Conservation (phyloP, 2,329 filamentous ascomycete genomes). For the Cadophora sp. region DNA sequence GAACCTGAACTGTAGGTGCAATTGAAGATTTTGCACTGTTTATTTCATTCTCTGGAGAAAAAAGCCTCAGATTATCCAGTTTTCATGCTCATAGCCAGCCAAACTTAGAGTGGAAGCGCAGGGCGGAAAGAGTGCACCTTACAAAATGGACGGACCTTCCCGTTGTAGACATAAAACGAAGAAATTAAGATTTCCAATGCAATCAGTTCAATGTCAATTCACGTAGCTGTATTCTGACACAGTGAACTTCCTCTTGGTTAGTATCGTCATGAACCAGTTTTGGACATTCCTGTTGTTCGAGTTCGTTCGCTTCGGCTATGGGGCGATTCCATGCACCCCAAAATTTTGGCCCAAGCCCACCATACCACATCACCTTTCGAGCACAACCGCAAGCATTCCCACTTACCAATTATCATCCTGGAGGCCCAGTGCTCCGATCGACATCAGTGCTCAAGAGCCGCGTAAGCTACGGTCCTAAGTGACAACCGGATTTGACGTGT, state of each 20-base stretch:
- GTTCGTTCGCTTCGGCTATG: conserved; percentile 19
- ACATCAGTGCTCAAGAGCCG: neutral
- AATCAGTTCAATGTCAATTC: no score
- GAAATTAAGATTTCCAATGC: no score
- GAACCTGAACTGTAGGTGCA: no score
- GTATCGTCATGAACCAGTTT: neutral
- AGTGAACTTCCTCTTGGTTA: neutral
- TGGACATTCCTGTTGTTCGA: conserved; percentile 6
- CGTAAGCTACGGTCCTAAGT: neutral
- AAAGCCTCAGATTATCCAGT: no score
- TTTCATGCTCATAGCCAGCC: no score
- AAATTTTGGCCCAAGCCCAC: neutral
- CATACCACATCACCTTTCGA: conserved; percentile 1
- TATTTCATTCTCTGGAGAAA: no score
- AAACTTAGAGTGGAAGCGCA: no score
- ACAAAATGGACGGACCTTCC: no score
- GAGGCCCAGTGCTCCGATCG: neutral
- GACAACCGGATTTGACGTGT: neutral
- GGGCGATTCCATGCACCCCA: conserved; percentile 9
- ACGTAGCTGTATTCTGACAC: neutral
- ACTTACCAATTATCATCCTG: neutral
- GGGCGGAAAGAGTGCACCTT: no score
- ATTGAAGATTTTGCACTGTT: no score
- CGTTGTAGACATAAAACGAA: no score
- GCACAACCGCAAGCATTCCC: conserved; percentile 3